Conservation (phyloP, 176 grass and related monocot genomes). For the Puya raimondii region DNA sequence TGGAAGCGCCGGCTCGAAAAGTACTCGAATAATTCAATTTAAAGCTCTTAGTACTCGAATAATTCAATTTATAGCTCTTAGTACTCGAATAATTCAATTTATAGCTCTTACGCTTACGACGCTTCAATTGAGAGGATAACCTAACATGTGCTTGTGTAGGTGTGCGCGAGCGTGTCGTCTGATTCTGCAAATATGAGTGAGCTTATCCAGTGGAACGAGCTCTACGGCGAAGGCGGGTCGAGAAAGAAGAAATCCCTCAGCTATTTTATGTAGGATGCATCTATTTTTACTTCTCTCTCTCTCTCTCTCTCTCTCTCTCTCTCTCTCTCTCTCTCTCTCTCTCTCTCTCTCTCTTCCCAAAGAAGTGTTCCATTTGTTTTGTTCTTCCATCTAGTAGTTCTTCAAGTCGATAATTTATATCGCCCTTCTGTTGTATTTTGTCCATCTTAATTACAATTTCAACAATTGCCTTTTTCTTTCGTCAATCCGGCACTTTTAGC, state of each 20-base stretch:
- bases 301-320: neutral
- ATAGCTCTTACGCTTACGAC: too few relatives aligned
- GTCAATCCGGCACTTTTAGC: neutral
- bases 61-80: too few relatives aligned
- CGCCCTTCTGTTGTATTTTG: neutral
- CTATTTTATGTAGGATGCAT: slow-evolving; percentile 85
- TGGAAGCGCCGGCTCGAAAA: too few relatives aligned
- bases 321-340: neutral
- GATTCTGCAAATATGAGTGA: slow-evolving; percentile 92
- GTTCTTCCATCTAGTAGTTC: neutral
- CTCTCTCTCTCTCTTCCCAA: neutral
- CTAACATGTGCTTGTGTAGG: slow-evolving; percentile 26
- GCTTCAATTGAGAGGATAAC: neutral
- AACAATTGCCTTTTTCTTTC: neutral
- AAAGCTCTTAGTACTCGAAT: too few relatives aligned
- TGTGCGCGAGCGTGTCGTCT: slow-evolving; percentile 90
- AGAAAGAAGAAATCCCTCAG: slow-evolving; percentile 93
- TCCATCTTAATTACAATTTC: neutral
- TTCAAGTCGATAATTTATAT: neutral
- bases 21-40: too few relatives aligned
- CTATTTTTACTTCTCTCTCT: neutral
- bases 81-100: too few relatives aligned
- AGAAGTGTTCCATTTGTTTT: neutral
- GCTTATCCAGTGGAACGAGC: slow-evolving; percentile 92
- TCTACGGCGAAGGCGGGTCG: slow-evolving; percentile 94